Evolutionary conservation across 2,329 filamentous ascomycete species (phyloP).

Genomic region (Hypoxylon sp.): DNA sequence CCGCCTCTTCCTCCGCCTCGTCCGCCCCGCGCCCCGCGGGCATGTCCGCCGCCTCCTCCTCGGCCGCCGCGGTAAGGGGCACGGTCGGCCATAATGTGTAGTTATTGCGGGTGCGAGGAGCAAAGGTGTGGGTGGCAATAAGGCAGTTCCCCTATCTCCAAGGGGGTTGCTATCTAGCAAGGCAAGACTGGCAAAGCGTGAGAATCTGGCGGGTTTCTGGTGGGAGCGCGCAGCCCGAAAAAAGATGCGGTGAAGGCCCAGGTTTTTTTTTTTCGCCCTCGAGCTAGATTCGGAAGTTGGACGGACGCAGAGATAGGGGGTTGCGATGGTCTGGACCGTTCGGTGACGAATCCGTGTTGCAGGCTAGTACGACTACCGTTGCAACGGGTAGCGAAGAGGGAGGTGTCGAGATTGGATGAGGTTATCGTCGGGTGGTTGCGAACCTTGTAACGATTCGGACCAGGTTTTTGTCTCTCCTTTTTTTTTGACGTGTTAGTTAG

Average conservation of each 20-base stretch:
- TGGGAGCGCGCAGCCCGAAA: conserved; percentile 20
- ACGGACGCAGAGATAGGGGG: conserved; percentile 40
- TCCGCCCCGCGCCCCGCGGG: conserved; percentile 58
- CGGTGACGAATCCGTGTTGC: conserved; percentile 43
- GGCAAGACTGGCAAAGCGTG: background rate
- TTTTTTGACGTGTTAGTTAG: conserved; percentile 9
- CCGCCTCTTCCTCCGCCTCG: conserved; percentile 60
- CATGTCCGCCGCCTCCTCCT: conserved; percentile 60
- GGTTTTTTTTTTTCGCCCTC: conserved; percentile 20
- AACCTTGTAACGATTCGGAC: conserved; percentile 37
- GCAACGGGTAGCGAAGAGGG: conserved; percentile 34
- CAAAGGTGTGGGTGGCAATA: conserved; percentile 19
- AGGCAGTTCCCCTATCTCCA: background rate
- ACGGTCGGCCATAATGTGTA: conserved; percentile 65
- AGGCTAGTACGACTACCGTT: conserved; percentile 42
- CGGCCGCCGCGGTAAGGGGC: conserved; percentile 64
- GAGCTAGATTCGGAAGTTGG: conserved; percentile 41
- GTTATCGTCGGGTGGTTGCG: conserved; percentile 38
- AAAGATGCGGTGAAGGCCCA: conserved; percentile 42
- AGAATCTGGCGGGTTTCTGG: conserved; percentile 21
- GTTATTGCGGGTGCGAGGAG: conserved; percentile 37
- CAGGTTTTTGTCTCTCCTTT: conserved; percentile 12
- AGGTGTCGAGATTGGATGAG: conserved; percentile 40
- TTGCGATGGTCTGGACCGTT: conserved; percentile 43
- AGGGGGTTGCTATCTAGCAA: background rate